A percentile compares a stretch with the other conserved stretches of the same genome.
These are phyloP conservation scores for Colletotrichum plurivorum DNA, from an alignment of 2,329 filamentous ascomycete genomes.

Conservation along the genomic window DNA sequence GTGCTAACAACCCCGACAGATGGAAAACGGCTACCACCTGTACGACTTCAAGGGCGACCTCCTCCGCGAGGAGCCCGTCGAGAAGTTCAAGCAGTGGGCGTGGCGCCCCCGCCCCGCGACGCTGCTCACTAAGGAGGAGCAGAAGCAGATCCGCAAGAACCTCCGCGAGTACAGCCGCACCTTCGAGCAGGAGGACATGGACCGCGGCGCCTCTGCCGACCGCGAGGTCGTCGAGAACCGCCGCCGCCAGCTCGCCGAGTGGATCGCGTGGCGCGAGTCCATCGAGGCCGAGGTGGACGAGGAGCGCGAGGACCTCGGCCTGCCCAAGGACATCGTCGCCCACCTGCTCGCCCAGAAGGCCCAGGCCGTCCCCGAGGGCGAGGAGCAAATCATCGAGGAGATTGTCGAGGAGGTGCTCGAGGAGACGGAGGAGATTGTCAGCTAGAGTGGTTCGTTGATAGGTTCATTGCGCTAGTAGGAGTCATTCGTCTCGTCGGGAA, in stretches of 20 bases:
- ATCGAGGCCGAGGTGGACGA: constrained; percentile 80
- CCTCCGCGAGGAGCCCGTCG: constrained; percentile 90
- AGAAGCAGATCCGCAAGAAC: constrained; percentile 98
- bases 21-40: constrained; percentile 99
- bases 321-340: constrained; percentile 76
- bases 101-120: constrained; percentile 94
- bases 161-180: constrained; percentile 94
- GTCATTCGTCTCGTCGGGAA: constrained; percentile 1
- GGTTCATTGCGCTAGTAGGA: constrained; percentile 5
- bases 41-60: constrained; percentile 96
- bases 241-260: constrained; percentile 87
- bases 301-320: constrained; percentile 77
- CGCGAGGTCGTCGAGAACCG: constrained; percentile 92
- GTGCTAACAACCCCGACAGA: constrained; percentile 64
- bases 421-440: constrained; percentile 85
- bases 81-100: constrained; percentile 97
- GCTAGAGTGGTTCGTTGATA: constrained; percentile 39
- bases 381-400: constrained; percentile 89
- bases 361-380: constrained; percentile 69
- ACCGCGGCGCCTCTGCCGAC: constrained; percentile 94
- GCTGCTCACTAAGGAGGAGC: constrained; percentile 96
- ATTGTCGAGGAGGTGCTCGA: constrained; percentile 86
- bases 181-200: constrained; percentile 95
- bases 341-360: constrained; percentile 70
- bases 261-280: constrained; percentile 85